Evolutionary conservation across 2,329 filamentous ascomycete genomes (phyloP).

Genomic region (Pseudogymnoascus sp.): DNA sequence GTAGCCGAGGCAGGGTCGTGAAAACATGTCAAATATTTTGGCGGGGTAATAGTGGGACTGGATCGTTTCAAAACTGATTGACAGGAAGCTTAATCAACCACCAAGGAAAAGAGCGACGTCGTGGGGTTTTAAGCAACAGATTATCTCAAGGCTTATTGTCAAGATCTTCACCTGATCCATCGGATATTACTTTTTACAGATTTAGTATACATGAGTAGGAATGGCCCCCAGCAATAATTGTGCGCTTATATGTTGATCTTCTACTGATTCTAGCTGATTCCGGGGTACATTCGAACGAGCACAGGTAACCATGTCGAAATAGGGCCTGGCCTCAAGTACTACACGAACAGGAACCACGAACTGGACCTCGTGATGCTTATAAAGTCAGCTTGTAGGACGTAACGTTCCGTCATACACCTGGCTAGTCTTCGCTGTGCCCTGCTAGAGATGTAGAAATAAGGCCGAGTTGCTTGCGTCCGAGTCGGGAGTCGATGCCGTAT

Average conservation of each 20-base stretch:
- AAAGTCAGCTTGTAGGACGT: background rate
- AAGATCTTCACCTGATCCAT: constrained; percentile 13
- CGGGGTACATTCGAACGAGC: background rate
- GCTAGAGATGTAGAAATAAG: background rate
- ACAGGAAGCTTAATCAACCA: constrained; percentile 11
- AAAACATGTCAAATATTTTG: constrained; percentile 15
- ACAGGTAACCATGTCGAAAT: background rate
- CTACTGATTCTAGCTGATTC: background rate
- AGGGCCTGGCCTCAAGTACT: background rate
- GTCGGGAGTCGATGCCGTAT: background rate
- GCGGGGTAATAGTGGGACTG: constrained; percentile 8
- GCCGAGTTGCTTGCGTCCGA: background rate
- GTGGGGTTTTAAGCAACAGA: background rate
- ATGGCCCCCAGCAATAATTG: constrained; percentile 17
- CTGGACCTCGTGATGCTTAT: background rate
- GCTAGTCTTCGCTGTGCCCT: background rate
- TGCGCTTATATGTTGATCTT: background rate
- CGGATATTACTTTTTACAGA: constrained; percentile 11
- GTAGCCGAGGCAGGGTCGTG: constrained; percentile 14
- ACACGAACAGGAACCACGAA: background rate
- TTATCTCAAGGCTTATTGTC: background rate
- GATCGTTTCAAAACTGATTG: constrained; percentile 2
- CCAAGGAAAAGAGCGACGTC: constrained; percentile 1
- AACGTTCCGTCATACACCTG: background rate
- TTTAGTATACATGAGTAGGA: background rate